phyloP scores from a whole-genome alignment of 1,284 basidiomycete species.

The Naganishia liquefaciens region DNA sequence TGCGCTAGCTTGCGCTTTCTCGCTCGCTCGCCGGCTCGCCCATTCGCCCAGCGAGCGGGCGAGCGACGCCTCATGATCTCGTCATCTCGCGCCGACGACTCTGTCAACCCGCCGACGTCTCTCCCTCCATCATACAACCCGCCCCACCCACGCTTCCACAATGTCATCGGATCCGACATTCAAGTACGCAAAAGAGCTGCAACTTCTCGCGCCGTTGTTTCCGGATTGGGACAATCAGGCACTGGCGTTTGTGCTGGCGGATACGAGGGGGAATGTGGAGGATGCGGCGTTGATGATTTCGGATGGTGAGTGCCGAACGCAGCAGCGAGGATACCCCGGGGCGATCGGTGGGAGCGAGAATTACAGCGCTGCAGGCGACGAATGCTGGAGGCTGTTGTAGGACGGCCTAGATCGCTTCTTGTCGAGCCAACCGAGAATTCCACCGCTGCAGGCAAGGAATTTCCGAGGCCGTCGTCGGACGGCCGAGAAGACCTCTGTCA shows the following conservation, averaged over 20 bases:
- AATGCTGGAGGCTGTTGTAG: too few species aligned
- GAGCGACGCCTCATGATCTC: slow-evolving; percentile 3
- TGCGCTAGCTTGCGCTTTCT: neutral
- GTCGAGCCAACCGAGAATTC: too few species aligned
- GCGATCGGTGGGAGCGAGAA: too few species aligned
- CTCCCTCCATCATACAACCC: neutral
- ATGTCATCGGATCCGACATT: slow-evolving; percentile 41
- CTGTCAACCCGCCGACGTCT: neutral
- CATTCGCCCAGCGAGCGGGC: neutral
- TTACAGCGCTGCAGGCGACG: too few species aligned
- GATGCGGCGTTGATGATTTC: slow-evolving; percentile 53
- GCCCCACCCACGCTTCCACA: neutral
- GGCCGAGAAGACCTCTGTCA: too few species aligned
- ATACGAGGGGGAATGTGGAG: slow-evolving; percentile 52
- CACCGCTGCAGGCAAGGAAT: too few species aligned
- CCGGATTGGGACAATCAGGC: slow-evolving; percentile 54
- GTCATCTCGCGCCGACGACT: slow-evolving; percentile 8
- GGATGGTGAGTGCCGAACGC: slow-evolving; percentile 46
- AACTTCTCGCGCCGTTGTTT: slow-evolving; percentile 50
- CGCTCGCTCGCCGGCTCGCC: slow-evolving; percentile 3
- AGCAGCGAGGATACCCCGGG: too few species aligned
- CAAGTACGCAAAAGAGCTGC: slow-evolving; percentile 49
- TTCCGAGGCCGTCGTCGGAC: too few species aligned
- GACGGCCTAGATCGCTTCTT: too few species aligned
- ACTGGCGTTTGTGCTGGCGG: slow-evolving; percentile 50